Base-by-base conservation (phyloP, 1,284 basidiomycete species). In the Cutaneotrichosporon sp. region DNA sequence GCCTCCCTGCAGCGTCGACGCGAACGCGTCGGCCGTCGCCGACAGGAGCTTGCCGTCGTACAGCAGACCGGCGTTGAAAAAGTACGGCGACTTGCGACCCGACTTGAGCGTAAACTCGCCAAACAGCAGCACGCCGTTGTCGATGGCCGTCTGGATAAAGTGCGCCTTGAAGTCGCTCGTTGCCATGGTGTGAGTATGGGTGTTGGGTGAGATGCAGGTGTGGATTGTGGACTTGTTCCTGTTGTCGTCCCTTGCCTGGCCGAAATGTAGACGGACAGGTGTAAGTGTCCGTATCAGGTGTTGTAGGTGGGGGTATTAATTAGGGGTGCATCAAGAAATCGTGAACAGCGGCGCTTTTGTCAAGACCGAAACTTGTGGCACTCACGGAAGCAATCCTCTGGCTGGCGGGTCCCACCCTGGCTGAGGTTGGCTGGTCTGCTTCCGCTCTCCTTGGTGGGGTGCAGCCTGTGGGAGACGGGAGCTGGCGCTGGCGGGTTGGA, bases 61-160 rank as follows among this genome's bases (percentile, higher is more conserved):
- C 60, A 98, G 80, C 12, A 89, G 80, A 9, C 90, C 90, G 1
- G 90, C 90, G 71, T 97, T 97, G 82, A 97, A 93, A 74, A 97
- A 97, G 78, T 97, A 97, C 1, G 94, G 94, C 13, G 92, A 96
- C 53, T 82, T 77, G 36, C 89, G 84, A 61, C 94, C 94, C 34
- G 90, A 93, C 80, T 98, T 98, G 55, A 96, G 81, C 1, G 85
- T 87, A 75, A 96, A 96, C 9, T 84, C 79, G 52, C 93, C 89
- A 70, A 97, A 94, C 69, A 89, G 86, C 64, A 97, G 83, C 43
- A 77, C 72, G 51, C 77, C 71, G 45, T 70, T 64, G 38, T 68
- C 64, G 51, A 77, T 73, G 4, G 74, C 70, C n/a, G 61, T 57
- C 62, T 75, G 69, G 59, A 77, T 77, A 65, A 76, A 77, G 15